Evolutionary conservation across 2,329 filamentous ascomycete species (phyloP), one percentile per base, ranked within the genome.

Genomic region (Stagonosporopsis chrysanthemi): DNA sequence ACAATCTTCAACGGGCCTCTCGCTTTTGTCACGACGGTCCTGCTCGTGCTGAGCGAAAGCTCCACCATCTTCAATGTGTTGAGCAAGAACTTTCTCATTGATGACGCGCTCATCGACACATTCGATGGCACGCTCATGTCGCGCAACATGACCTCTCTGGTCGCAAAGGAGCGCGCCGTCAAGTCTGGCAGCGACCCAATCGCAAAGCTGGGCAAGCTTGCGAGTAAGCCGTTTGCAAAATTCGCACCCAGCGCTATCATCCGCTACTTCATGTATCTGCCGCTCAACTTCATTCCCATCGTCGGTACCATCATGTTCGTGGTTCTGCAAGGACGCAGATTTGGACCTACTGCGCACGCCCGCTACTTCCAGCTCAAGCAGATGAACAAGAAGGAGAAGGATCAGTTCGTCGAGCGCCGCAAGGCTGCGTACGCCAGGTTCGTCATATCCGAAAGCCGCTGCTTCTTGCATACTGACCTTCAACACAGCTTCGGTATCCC

Each of bases 341-440:
- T 79, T 24, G 86, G 83, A 2, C 85, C 86, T 38, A 79, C 79
- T 0, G 80, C 81, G 35, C 83, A 86, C 70, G 73, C 76, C 3
- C 75, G 95, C 78, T 97, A 97, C 78, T 97, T 97, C 75, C 91
- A 96, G 79, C 83, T 98, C 60, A 98, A 97, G 80, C 85, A 86
- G 44, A 96, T 92, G 91, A 85, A 85, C 40, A 77, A 81, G 26
- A 80, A 80, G 11, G 84, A 91, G 75, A 85, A 82, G 68, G 82
- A 86, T 43, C 82, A 87, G 45, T 96, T 89, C 83, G 79, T 97
- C 22, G 81, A 87, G 64, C 81, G 86, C 68, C 86, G 92, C 64
- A 83, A 84, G 55, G 91, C 86, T 6, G 88, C 90, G 19, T 97
- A 97, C 78, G 90, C 91, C 11, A 87, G 90, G 90, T 95, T 4